Evolutionary conservation across 495 filamentous ascomycete genomes (phyloP).

Genomic region (Extremus antarcticus): DNA sequence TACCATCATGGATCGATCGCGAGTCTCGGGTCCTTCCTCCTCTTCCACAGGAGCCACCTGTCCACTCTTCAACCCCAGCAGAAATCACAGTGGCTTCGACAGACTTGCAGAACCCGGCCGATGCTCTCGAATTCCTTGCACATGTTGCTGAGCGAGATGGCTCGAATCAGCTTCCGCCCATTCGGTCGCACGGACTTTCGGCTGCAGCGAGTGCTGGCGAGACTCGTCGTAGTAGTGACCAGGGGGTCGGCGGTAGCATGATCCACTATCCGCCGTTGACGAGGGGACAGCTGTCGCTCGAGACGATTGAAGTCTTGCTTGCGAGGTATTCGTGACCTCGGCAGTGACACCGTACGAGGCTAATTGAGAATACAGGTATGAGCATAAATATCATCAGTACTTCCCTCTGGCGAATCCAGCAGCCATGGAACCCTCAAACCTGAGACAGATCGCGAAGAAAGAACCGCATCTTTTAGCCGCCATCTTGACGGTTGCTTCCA

Average conservation of each 20-base stretch:
- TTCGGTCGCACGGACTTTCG: conserved; percentile 1
- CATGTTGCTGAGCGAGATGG: conserved; percentile 34
- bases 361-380: conserved; percentile 5
- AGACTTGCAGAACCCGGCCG: conserved; percentile 36
- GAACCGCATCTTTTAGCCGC: conserved; percentile 53
- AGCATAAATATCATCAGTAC: conserved; percentile 44
- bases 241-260: neutral
- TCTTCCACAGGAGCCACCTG: conserved; percentile 7
- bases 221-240: neutral
- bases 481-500: conserved; percentile 51
- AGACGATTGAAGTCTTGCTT: conserved; percentile 41
- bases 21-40: conserved; percentile 14
- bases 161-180: conserved; percentile 12
- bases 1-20: conserved; percentile 7
- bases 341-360: neutral
- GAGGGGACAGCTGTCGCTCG: conserved; percentile 38
- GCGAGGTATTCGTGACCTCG: no score
- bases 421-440: conserved; percentile 40
- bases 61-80: neutral
- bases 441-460: conserved; percentile 37
- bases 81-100: conserved; percentile 24
- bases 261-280: conserved; percentile 26
- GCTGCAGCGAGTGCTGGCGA: neutral
- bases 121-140: conserved; percentile 38
- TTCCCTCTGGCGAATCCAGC: conserved; percentile 50